Percentiles rank a stretch among this genome's conserved stretches.
These are phyloP conservation scores for Pyrenochaeta sp. DNA, from an alignment of 2,329 filamentous ascomycete genomes.

Conservation along the genomic window DNA sequence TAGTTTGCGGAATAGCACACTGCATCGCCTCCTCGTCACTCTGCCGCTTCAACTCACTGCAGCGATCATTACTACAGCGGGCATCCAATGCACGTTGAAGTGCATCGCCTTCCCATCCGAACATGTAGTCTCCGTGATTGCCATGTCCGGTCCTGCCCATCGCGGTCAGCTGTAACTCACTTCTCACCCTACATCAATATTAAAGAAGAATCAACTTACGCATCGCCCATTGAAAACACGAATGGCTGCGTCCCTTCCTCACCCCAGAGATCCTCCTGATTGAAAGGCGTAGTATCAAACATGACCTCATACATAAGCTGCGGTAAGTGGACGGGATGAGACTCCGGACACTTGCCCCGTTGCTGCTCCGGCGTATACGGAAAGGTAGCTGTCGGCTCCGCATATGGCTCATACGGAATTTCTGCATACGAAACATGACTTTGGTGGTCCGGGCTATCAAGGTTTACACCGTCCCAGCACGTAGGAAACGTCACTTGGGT, in stretches of 20 bases:
- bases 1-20: conserved; percentile 38
- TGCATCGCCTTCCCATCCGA: conserved; percentile 41
- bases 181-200: neutral
- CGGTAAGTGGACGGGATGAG: conserved; percentile 55
- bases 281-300: conserved; percentile 52
- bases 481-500: conserved; percentile 57
- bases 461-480: conserved; percentile 61
- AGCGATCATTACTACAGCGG: conserved; percentile 37
- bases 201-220: conserved; percentile 23
- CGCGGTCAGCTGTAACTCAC: neutral
- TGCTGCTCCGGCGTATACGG: conserved; percentile 31
- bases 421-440: conserved; percentile 57
- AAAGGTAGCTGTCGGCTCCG: conserved; percentile 18
- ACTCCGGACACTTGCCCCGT: conserved; percentile 52
- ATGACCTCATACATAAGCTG: conserved; percentile 59
- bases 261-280: conserved; percentile 33
- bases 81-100: conserved; percentile 41
- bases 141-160: conserved; percentile 39
- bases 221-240: conserved; percentile 43
- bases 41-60: conserved; percentile 36
- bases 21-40: conserved; percentile 39
- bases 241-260: conserved; percentile 41
- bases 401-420: conserved; percentile 40
- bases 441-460: conserved; percentile 64
- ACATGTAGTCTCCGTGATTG: conserved; percentile 37